Base-by-base conservation (phyloP, 1,284 basidiomycete species). In the Ustilago trichophora region DNA sequence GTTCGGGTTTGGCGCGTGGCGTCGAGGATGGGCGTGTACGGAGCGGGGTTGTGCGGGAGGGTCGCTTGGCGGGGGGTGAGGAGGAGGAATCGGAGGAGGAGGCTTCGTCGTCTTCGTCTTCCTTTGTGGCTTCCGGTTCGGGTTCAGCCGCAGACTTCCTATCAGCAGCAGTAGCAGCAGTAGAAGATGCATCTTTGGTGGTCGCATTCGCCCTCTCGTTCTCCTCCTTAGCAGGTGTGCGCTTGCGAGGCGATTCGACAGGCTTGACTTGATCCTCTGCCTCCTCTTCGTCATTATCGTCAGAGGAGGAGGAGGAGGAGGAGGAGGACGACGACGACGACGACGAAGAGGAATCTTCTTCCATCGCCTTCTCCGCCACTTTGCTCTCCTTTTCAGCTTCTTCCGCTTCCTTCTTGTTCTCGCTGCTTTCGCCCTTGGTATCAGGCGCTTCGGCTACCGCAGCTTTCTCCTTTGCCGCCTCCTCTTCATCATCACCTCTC, bases 261-360 rank as follows among this genome's bases (percentile, higher is more conserved):
- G 55, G 42, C 19, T 63, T 56, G 25, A 64, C 50, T 29, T 54
- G 49, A 11, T 70, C 64, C 24, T 50, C 52, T 8, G 47, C 57
- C 22, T 58, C 52, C 9, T 69, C 66, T 10, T 60, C 57, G n/a
- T n/a, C n/a, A n/a, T n/a, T n/a, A n/a, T n/a, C n/a, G n/a, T n/a
- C n/a, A n/a, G n/a, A n/a, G n/a, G n/a, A n/a, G n/a, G n/a, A n/a
- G n/a, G n/a, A n/a, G n/a, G n/a, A n/a, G n/a, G 33, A 4, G 41
- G 42, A 11, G 22, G 13, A 9, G n/a, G n/a, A n/a, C n/a, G n/a
- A n/a, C n/a, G n/a, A n/a, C n/a, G n/a, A n/a, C n/a, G n/a, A n/a
- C n/a, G n/a, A n/a, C n/a, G n/a, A n/a, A n/a, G n/a, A n/a, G n/a
- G n/a, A n/a, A 19, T 57, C 54, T 16, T 48, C 37, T 7, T 51